Evolutionary conservation across 129 eudicot genomes (phyloP), one percentile per base, ranked within the genome.

Genomic region (Lactuca saligna): DNA sequence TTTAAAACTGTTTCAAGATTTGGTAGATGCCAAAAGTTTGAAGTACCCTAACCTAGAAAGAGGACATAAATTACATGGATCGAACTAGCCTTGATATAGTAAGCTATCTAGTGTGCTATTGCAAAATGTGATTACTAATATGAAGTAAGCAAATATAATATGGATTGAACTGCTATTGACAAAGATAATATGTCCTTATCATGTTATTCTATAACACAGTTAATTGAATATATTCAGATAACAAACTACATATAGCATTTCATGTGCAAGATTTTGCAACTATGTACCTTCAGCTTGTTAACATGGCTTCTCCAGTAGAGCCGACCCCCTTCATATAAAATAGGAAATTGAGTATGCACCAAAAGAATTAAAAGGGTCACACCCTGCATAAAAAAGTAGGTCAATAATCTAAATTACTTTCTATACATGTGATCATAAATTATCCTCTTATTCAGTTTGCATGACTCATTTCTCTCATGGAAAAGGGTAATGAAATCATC

Each of bases 281-380:
- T 3, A 4, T 48, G 76, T 86, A 92, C 98, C 98, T 86, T 89
- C 50, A 92, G 57, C 73, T 50, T 89, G 78, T 89, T 88, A 51
- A 92, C 74, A 75, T 76, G 76, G 74, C 31, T 78, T 80, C 59
- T 92, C 91, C 96, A 92, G 83, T 57, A 89, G 54, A 89, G 79
- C 53, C 12, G 14, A 44, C 51, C n/a, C 64, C 96, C 96, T 86
- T 86, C 96, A 73, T 80, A 92, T 68, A 88, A 61, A 46, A 92
- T 63, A 57, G 98, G 98, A 79, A 79, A 88, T 25, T 86, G 68
- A 32, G 81, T 79, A 79, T 89, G 91, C 20, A 78, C 87, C 57
- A 67, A 39, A 37, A 92, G 96, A 79, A 92, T 67, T 31, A 75
- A n/a, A 39, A 86, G 81, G 57, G 98, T 88, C 58, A 85, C 68